phyloP scores from a whole-genome alignment of 345 rosid species.

The Nasturtium officinale region DNA sequence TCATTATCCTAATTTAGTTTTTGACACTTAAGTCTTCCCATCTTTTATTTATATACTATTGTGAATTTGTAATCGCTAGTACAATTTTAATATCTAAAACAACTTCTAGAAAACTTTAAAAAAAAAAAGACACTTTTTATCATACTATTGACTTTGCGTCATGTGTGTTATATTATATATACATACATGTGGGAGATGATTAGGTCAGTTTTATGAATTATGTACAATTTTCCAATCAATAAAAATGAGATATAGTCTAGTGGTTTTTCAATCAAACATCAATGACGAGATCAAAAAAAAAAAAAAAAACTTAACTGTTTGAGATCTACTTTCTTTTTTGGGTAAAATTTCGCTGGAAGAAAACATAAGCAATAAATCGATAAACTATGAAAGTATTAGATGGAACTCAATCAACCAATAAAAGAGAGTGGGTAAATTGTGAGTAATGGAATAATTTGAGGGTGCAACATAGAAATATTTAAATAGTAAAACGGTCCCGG shows the following conservation, averaged over 20 bases:
- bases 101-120: neutral
- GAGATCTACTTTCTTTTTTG: too few relatives aligned
- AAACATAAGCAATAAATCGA: neutral
- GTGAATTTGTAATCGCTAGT: neutral
- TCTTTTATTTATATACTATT: neutral
- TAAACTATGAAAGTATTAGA: neutral
- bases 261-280: neutral
- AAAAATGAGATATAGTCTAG: neutral
- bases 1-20: slow-evolving; percentile 21
- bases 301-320: neutral
- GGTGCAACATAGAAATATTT: slow-evolving; percentile 31
- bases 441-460: neutral
- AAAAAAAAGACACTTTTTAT: neutral
- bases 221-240: neutral
- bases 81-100: neutral
- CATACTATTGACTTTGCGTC: neutral
- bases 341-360: neutral
- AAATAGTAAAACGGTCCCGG: slow-evolving; percentile 21
- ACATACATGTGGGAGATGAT: slow-evolving; percentile 5
- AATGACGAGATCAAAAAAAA: slow-evolving; percentile 14
- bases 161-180: slow-evolving; percentile 3
- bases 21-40: slow-evolving; percentile 24
- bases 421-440: neutral
- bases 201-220: slow-evolving; percentile 16
- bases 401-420: neutral